Base-by-base conservation (phyloP, 257 asterid species). In the Plantago elongata region DNA sequence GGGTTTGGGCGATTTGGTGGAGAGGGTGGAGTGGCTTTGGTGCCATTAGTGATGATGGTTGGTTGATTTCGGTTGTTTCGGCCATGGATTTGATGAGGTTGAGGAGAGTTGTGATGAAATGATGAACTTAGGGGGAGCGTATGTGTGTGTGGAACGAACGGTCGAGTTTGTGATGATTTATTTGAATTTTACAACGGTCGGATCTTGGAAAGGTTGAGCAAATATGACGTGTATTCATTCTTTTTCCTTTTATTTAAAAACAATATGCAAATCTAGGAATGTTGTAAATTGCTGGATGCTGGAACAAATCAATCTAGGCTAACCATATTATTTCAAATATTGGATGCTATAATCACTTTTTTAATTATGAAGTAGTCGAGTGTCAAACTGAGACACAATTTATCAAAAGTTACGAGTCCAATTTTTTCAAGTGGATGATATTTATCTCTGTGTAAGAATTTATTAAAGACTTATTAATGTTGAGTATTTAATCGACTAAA, bases 1-100 rank as follows among this genome's bases (percentile, higher is more conserved):
- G 95, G 48, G 75, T 77, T 29, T 66, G 72, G 2, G 95, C 97
- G 12, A 89, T 92, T 69, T 92, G 96, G 75, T 84, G 95, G 73
- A 92, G 91, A 13, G 94, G 94, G 68, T 88, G 94, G 4, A 57
- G 65, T 14, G 80, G 59, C 57, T 81, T 83, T 51, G 83, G 86
- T 7, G 0, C 8, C 85, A 77, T 81, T 62, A 68, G 69, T 60
- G 78, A 65, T 40, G 75, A 29, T 34, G 29, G 3, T 16, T 29
- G 44, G 7, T 14, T 22, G 15, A 5, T 47, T 7, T 45, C 45
- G 69, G 22, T 47, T 60, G 30, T 5, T 62, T 70, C 71, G 15
- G 74, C 78, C 87, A 78, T 83, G 50, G 5, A 34, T 34, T 34
- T 34, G 40, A 34, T 34, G 40, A 4, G 40, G 13, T 38, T 59